Evolutionary conservation across 768 basidiomycete genomes (phyloP).

Genomic region (Pulveroboletus sp.): DNA sequence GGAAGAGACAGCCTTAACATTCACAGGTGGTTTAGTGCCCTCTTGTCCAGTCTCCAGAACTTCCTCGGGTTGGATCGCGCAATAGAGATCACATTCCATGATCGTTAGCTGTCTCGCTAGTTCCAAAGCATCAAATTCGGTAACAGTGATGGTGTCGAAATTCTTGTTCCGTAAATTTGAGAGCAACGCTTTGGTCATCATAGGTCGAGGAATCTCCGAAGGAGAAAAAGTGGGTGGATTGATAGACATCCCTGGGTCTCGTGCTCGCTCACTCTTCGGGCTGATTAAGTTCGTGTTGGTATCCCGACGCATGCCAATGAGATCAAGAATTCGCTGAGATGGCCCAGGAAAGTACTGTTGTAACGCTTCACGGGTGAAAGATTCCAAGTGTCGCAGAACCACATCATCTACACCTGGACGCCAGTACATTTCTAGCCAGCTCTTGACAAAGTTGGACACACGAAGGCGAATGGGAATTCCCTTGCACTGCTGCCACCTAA

Average conservation of each 20-base stretch:
- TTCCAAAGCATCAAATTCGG: slow-evolving; percentile 93
- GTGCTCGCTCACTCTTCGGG: slow-evolving; percentile 60
- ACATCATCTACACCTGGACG: slow-evolving; percentile 67
- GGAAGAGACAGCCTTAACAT: slow-evolving; percentile 81
- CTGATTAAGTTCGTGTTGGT: slow-evolving; percentile 47
- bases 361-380: slow-evolving; percentile 63
- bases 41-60: slow-evolving; percentile 81
- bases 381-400: slow-evolving; percentile 53
- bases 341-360: slow-evolving; percentile 63
- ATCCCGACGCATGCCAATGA: slow-evolving; percentile 55
- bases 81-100: slow-evolving; percentile 88
- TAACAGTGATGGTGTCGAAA: slow-evolving; percentile 61
- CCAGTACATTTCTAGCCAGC: slow-evolving; percentile 94
- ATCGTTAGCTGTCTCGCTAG: slow-evolving; percentile 91
- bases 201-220: slow-evolving; percentile 80
- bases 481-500: slow-evolving; percentile 83
- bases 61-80: slow-evolving; percentile 84
- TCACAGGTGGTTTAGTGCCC: slow-evolving; percentile 56
- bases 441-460: slow-evolving; percentile 90
- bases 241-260: slow-evolving; percentile 74
- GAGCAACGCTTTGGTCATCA: slow-evolving; percentile 79
- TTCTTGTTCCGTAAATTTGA: slow-evolving; percentile 63
- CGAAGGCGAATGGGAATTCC: slow-evolving; percentile 87
- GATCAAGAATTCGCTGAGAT: slow-evolving; percentile 69
- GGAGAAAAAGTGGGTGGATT: slow-evolving; percentile 52